Evolutionary conservation across 2,329 filamentous ascomycete genomes (phyloP), one percentile per base, ranked within the genome.

Genomic region (Verticillium isaacii): DNA sequence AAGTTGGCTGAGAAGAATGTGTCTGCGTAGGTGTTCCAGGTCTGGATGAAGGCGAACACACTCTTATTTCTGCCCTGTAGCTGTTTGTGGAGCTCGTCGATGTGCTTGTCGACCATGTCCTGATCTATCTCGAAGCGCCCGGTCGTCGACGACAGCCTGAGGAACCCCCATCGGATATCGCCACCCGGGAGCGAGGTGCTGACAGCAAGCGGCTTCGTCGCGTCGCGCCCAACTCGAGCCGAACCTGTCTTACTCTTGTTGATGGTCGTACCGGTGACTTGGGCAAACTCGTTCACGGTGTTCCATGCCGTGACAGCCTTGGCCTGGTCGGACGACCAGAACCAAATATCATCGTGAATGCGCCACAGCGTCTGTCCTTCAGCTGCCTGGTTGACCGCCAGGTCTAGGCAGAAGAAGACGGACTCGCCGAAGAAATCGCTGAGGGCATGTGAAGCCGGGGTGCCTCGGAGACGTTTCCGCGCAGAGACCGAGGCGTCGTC

Each of bases 371-470:
- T 75, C 1, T 75, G 74, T 0, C 85, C 85, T 6, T 72, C 67
- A 0, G 86, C 85, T 1, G 75, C 73, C 62, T 84, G 80, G 61
- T 89, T 89, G 61, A 90, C 80, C 0, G 86, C 79, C 67, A 85
- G 86, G 68, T 90, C 88, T 66, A 90, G 81, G 63, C 84, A 86
- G 67, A 90, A 90, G 0, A 90, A 73, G 0, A 87, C 74, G 0
- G 78, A 73, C 68, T 90, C 88, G 0, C 85, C 83, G 60, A 89
- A 82, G 9, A 85, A 74, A 37, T 86, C 81, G 25, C 84, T 86
- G 1, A 90, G 75, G 0, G 80, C 75, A 67, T 89, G 85, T 5
- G 82, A 83, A 58, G 85, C 82, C 0, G 87, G 87, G 1, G 86
- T 80, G 8, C 87, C 87, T 17, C 85, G 79, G 60, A 77, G 80